Percentiles rank a stretch among this genome's conserved stretches.
These are phyloP conservation scores for Aspergillus haitiensis DNA, from an alignment of 495 filamentous ascomycete species.

Conservation along the genomic window DNA sequence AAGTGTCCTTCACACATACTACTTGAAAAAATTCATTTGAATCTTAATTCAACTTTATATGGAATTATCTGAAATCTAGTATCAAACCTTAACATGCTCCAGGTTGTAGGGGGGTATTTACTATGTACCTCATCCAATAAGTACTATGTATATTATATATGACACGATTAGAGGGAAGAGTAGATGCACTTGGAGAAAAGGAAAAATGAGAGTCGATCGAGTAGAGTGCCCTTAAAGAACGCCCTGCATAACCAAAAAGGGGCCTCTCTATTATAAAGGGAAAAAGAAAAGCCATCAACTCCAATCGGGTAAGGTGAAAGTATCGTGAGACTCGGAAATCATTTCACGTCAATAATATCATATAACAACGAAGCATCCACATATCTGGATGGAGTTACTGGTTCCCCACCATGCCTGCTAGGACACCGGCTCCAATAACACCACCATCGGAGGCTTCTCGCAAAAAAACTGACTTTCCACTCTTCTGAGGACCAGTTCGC, in stretches of 20 bases:
- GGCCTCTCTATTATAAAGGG: slow-evolving; percentile 15
- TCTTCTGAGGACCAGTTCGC: slow-evolving; percentile 52
- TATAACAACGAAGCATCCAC: neutral
- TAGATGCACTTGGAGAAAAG: too few species aligned
- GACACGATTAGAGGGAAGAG: neutral
- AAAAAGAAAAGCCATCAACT: slow-evolving; percentile 8
- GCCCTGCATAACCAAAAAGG: slow-evolving; percentile 11
- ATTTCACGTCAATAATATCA: slow-evolving; percentile 12
- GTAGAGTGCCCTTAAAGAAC: slow-evolving; percentile 6
- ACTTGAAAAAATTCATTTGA: too few species aligned
- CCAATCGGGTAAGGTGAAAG: neutral
- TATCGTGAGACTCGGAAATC: slow-evolving; percentile 8
- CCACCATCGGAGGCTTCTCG: slow-evolving; percentile 73
- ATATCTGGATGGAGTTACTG: slow-evolving; percentile 20
- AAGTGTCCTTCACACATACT: too few species aligned
- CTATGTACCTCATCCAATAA: slow-evolving; percentile 8
- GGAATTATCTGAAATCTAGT: neutral
- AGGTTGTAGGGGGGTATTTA: neutral
- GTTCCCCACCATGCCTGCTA: slow-evolving; percentile 59
- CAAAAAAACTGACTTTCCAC: slow-evolving; percentile 61
- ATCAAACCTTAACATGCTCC: neutral
- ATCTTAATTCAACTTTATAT: too few species aligned
- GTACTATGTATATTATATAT: slow-evolving; percentile 10
- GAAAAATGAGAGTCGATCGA: neutral
- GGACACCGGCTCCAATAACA: slow-evolving; percentile 71